These are phyloP conservation scores for Ophiorrhiza pumila DNA, from an alignment of 257 asterid species.

Conservation along the genomic window DNA sequence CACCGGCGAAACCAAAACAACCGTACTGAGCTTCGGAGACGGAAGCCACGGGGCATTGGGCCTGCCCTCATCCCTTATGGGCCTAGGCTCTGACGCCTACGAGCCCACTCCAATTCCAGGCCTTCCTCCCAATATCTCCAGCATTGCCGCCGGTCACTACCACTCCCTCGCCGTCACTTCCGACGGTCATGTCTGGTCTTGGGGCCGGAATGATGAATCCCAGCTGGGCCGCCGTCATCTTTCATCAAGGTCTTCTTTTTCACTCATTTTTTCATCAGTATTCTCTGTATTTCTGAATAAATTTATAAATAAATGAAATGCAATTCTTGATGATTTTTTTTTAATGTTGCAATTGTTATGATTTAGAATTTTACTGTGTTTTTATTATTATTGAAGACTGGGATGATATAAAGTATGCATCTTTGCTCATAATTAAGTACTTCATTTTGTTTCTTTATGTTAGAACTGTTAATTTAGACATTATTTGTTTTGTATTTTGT, in stretches of 20 bases:
- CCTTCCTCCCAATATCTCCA: slow-evolving; percentile 62
- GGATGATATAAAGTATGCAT: background rate
- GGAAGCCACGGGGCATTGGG: slow-evolving; percentile 87
- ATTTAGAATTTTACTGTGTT: too few species aligned
- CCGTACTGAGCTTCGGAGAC: slow-evolving; percentile 90
- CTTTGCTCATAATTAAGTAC: background rate
- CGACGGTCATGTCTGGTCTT: slow-evolving; percentile 76
- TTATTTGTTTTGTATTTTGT: too few species aligned
- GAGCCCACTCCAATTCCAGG: slow-evolving; percentile 75
- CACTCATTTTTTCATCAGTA: background rate
- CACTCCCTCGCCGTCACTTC: slow-evolving; percentile 90
- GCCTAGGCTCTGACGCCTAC: slow-evolving; percentile 64
- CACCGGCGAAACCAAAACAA: slow-evolving; percentile 26
- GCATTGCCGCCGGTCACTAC: slow-evolving; percentile 82
- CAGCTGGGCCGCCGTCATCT: slow-evolving; percentile 70
- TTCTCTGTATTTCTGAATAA: too few species aligned
- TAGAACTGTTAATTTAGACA: background rate
- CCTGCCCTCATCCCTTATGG: slow-evolving; percentile 41
- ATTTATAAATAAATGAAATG: too few species aligned
- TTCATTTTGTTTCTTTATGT: too few species aligned
- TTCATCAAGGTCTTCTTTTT: slow-evolving; percentile 51
- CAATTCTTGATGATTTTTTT: too few species aligned
- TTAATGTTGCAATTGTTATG: too few species aligned
- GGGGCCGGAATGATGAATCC: slow-evolving; percentile 79
- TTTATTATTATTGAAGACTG: too few species aligned